Evolutionary conservation across 345 rosid species (phyloP).

Genomic region (Punica granatum): DNA sequence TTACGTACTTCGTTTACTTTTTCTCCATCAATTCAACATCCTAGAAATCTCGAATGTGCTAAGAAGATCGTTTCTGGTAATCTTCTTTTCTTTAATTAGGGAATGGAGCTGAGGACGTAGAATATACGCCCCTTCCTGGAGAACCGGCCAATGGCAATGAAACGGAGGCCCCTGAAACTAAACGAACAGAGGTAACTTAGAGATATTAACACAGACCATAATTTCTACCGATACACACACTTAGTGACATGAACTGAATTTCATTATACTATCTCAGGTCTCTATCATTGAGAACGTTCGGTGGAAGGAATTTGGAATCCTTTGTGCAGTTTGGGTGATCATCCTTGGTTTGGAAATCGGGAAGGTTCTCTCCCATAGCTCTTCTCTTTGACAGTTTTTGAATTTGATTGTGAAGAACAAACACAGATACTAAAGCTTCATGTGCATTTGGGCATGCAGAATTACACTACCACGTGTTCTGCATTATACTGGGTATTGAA

Average conservation of each 20-base stretch:
- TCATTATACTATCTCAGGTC: conserved; percentile 16
- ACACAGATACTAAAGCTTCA: neutral
- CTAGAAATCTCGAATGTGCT: neutral
- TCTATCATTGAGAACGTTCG: conserved; percentile 28
- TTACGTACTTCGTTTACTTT: neutral
- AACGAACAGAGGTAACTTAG: conserved; percentile 18
- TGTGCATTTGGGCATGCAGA: conserved; percentile 15
- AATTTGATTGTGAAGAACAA: neutral
- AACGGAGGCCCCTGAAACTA: conserved; percentile 8
- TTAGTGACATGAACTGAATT: conserved; percentile 1
- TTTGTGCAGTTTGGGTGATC: conserved; percentile 20
- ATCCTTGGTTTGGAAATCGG: conserved; percentile 28
- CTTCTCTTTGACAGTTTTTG: neutral
- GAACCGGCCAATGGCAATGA: conserved; percentile 12
- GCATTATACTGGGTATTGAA: conserved; percentile 29
- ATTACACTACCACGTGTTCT: conserved; percentile 32
- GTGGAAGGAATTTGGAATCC: conserved; percentile 34
- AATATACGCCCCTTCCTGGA: conserved; percentile 22
- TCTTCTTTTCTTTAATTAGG: conserved; percentile 13
- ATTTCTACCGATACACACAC: neutral
- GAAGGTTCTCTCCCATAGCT: conserved; percentile 17
- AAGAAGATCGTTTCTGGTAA: too few relatives aligned
- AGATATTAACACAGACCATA: neutral
- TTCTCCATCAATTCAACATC: neutral
- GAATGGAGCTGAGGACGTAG: conserved; percentile 18